Percentiles rank a stretch among this genome's conserved stretches.
Evolutionary conservation across 768 basidiomycete species (phyloP).

Genomic region (Rhizopogon roseolus): DNA sequence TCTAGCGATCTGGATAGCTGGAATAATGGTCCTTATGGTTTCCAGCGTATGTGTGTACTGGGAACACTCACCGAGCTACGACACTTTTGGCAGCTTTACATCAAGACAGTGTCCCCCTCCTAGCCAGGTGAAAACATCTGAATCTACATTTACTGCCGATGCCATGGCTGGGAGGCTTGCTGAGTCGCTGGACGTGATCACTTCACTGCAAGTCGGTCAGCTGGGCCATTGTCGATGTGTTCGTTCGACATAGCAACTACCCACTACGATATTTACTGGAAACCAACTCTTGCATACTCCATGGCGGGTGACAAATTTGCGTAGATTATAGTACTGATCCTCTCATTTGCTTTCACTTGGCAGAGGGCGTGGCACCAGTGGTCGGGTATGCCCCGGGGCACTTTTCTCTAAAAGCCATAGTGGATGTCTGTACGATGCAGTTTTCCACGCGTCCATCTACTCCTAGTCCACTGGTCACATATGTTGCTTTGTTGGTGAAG

Average conservation of each 20-base stretch:
- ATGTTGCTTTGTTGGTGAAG: constrained; percentile 27
- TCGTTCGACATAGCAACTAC: constrained; percentile 2
- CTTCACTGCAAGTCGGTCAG: constrained; percentile 20
- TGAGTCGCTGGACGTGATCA: not conserved
- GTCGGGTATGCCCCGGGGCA: too few relatives aligned
- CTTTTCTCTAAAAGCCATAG: not conserved
- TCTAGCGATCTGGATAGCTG: constrained; percentile 15
- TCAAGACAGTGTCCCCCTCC: constrained; percentile 6
- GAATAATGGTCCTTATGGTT: constrained; percentile 23
- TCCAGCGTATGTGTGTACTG: constrained; percentile 22
- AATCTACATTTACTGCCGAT: constrained; percentile 15
- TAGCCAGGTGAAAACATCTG: constrained; percentile 8
- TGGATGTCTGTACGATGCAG: constrained; percentile 11
- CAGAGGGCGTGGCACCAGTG: constrained; percentile 16
- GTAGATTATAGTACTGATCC: constrained; percentile 26
- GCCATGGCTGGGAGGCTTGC: constrained; percentile 9
- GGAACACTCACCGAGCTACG: constrained; percentile 14
- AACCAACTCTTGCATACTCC: constrained; percentile 26
- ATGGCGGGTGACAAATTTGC: constrained; percentile 14
- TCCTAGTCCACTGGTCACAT: constrained; percentile 13
- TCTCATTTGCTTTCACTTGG: constrained; percentile 26
- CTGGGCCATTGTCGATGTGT: constrained; percentile 18
- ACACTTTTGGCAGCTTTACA: constrained; percentile 17
- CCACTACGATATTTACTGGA: constrained; percentile 24
- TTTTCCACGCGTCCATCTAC: constrained; percentile 16